Conservation (phyloP, 1,284 basidiomycete species). For the Fomes fomentarius region DNA sequence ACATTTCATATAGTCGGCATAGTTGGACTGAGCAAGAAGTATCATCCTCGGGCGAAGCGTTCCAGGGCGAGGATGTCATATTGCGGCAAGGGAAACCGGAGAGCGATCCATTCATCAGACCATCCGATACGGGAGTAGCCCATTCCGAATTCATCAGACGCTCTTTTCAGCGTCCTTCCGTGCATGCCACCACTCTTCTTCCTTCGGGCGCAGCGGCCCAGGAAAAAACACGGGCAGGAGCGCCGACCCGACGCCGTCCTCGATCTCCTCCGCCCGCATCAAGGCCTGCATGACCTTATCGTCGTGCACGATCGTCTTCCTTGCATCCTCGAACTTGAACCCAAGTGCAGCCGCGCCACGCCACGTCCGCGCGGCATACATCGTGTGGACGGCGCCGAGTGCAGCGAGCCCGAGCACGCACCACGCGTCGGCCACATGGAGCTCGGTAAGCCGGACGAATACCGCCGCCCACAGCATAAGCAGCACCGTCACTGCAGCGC, state of each 20-base stretch:
- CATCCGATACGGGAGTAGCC: too few species aligned
- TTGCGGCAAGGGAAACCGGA: too few species aligned
- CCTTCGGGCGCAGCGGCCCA: slow-evolving; percentile 20
- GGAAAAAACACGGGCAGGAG: slow-evolving; percentile 27
- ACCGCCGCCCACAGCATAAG: slow-evolving; percentile 24
- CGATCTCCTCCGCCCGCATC: slow-evolving; percentile 16
- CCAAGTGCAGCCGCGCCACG: slow-evolving; percentile 19
- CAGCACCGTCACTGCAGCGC: slow-evolving; percentile 11
- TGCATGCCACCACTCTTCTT: slow-evolving; percentile 22
- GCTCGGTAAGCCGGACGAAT: slow-evolving; percentile 22
- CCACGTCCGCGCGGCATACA: slow-evolving; percentile 20
- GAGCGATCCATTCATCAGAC: too few species aligned
- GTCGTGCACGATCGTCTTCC: slow-evolving; percentile 15
- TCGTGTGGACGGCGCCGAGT: slow-evolving; percentile 23
- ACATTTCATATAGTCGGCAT: too few species aligned
- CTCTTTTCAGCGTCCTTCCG: slow-evolving; percentile 10
- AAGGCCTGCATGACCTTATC: slow-evolving; percentile 26
- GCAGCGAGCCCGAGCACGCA: slow-evolving; percentile 23
- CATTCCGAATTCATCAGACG: too few species aligned
- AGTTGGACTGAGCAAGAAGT: too few species aligned
- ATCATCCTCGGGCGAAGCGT: too few species aligned
- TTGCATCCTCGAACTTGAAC: slow-evolving; percentile 19
- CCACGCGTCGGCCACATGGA: slow-evolving; percentile 23
- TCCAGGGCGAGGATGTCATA: too few species aligned
- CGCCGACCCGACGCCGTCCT: slow-evolving; percentile 22